These are phyloP conservation scores for Immersiella caudata DNA, from an alignment of 495 filamentous ascomycete genomes.

Conservation along the genomic window DNA sequence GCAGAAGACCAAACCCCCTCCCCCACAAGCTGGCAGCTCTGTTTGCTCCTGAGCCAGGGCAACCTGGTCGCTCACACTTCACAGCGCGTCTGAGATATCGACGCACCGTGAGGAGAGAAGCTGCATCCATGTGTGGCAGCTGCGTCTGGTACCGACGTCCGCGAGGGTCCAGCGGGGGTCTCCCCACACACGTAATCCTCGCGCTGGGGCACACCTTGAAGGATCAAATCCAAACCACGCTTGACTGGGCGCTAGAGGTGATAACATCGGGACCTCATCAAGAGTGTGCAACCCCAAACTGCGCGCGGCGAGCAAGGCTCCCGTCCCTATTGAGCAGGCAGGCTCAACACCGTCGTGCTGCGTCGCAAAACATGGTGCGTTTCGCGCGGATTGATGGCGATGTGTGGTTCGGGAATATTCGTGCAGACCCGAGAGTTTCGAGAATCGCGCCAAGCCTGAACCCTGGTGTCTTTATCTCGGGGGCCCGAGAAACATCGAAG, in stretches of 20 bases:
- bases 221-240: slow-evolving; percentile 1
- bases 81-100: not conserved
- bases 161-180: not conserved
- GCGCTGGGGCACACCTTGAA: slow-evolving; percentile 5
- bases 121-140: not conserved
- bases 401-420: not conserved
- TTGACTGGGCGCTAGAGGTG: slow-evolving; percentile 11
- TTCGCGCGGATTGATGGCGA: not conserved
- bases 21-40: slow-evolving; percentile 1
- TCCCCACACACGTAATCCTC: slow-evolving; percentile 5
- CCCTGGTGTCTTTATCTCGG: slow-evolving; percentile 12
- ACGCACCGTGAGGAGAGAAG: not conserved
- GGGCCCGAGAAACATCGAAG: not conserved
- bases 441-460: slow-evolving; percentile 1
- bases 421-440: not conserved
- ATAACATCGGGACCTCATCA: not conserved
- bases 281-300: not conserved
- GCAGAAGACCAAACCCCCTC: not conserved
- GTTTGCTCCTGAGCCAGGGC: slow-evolving; percentile 6
- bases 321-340: not conserved
- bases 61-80: not conserved
- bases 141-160: not conserved
- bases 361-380: not conserved
- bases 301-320: not conserved
- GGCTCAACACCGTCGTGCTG: not conserved